Percentiles rank a stretch among this genome's conserved stretches.
Evolutionary conservation across 208 protist genomes (phyloP).

Genomic region (Acanthamoeba lenticulata): DNA sequence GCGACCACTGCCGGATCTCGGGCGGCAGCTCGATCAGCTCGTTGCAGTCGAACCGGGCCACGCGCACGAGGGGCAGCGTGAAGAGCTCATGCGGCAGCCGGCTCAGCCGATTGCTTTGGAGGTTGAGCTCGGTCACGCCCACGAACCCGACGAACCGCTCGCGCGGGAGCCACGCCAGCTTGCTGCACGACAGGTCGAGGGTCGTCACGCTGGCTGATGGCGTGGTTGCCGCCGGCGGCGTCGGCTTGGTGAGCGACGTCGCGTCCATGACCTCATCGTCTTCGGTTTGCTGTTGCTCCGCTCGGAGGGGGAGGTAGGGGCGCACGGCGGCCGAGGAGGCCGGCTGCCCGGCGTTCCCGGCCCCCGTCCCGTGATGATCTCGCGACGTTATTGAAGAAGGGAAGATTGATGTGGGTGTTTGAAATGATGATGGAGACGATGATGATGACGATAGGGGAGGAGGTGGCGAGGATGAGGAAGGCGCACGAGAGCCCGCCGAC

Average conservation of each 20-base stretch:
- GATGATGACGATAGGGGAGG: background rate
- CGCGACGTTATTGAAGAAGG: too few species aligned
- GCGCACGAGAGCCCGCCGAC: too few species aligned
- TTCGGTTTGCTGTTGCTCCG: too few species aligned
- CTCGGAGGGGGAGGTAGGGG: background rate
- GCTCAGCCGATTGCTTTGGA: conserved; percentile 45
- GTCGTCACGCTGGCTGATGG: background rate
- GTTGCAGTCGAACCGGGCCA: conserved; percentile 23
- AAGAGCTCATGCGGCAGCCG: conserved; percentile 20
- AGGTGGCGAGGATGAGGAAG: background rate
- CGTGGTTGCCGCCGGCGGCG: background rate
- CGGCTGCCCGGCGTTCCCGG: background rate
- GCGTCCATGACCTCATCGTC: background rate
- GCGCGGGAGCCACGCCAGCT: conserved; percentile 1
- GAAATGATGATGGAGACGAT: background rate
- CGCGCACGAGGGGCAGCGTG: background rate
- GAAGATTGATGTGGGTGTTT: background rate
- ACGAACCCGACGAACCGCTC: conserved; percentile 2
- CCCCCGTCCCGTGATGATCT: background rate
- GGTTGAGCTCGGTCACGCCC: background rate
- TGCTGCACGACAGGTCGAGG: conserved; percentile 10
- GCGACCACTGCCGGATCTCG: background rate
- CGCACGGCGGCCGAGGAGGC: too few species aligned
- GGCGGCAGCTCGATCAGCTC: background rate
- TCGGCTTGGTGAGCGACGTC: background rate